These are phyloP conservation scores for Malassezia japonica DNA, from an alignment of 1,284 basidiomycete species.

Conservation along the genomic window DNA sequence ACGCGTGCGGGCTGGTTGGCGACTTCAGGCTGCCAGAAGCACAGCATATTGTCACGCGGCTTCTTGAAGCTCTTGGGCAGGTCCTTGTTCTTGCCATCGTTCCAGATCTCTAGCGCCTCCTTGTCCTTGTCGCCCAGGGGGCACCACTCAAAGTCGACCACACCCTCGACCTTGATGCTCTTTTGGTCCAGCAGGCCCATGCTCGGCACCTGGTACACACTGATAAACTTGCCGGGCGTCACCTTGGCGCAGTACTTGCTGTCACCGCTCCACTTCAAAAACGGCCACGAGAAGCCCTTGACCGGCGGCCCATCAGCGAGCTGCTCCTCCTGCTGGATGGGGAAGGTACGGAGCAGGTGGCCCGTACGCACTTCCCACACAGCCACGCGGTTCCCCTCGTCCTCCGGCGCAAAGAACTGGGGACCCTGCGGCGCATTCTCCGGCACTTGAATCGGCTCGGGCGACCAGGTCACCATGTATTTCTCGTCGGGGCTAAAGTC, in stretches of 20 bases:
- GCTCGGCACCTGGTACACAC: conserved; percentile 84
- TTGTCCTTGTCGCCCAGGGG: conserved; percentile 72
- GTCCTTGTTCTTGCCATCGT: conserved; percentile 17
- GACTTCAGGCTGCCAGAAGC: conserved; percentile 96
- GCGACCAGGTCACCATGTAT: conserved; percentile 96
- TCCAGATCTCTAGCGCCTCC: conserved; percentile 45
- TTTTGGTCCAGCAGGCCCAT: conserved; percentile 96
- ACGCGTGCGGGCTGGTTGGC: conserved; percentile 92
- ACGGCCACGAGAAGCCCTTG: conserved; percentile 74
- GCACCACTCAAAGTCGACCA: conserved; percentile 98
- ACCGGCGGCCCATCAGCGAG: conserved; percentile 49
- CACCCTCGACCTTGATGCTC: conserved; percentile 93
- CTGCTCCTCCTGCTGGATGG: conserved; percentile 51
- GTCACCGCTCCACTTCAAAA: conserved; percentile 94
- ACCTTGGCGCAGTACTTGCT: conserved; percentile 87
- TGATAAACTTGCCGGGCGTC: conserved; percentile 82
- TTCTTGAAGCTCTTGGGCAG: conserved; percentile 49
- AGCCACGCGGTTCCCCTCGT: conserved; percentile 93
- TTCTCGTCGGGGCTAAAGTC: conserved; percentile 97
- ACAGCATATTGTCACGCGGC: conserved; percentile 77
- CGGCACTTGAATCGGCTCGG: conserved; percentile 80
- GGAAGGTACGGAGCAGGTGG: conserved; percentile 84
- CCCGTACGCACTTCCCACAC: conserved; percentile 96
- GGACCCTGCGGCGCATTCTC: conserved; percentile 59
- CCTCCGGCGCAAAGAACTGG: conserved; percentile 74